phyloP scores from a whole-genome alignment of 495 filamentous ascomycete species.

The Penicillium cataractarum region DNA sequence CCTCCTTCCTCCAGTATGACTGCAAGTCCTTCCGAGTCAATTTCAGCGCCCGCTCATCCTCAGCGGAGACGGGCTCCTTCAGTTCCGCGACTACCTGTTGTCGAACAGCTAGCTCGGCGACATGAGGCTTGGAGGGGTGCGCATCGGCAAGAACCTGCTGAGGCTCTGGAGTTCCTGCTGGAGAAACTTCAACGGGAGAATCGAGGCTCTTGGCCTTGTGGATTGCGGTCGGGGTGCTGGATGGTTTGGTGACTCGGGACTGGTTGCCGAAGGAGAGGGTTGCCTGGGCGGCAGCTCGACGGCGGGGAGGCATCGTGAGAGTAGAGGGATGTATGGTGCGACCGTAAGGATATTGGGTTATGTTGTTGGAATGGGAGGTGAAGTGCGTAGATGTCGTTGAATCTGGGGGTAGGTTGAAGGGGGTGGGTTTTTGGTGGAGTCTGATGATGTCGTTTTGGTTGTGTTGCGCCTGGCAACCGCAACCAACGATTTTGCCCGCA shows the following conservation, averaged over 20 bases:
- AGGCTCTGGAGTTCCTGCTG: slow-evolving; percentile 32
- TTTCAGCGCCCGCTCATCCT: slow-evolving; percentile 59
- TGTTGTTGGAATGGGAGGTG: background rate
- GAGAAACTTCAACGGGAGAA: slow-evolving; percentile 39
- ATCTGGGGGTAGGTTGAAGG: slow-evolving; percentile 2
- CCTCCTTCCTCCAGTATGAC: slow-evolving; percentile 72
- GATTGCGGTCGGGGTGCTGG: slow-evolving; percentile 42
- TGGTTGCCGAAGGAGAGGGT: slow-evolving; percentile 75
- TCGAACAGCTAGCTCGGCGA: slow-evolving; percentile 52
- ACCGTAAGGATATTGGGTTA: background rate
- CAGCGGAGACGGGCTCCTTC: slow-evolving; percentile 49
- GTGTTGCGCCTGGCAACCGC: slow-evolving; percentile 17
- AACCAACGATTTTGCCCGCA: background rate
- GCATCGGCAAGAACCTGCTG: slow-evolving; percentile 27
- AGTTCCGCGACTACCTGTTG: slow-evolving; percentile 45
- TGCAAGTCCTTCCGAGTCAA: slow-evolving; percentile 66
- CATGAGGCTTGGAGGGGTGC: slow-evolving; percentile 41
- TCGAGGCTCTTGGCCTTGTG: slow-evolving; percentile 56
- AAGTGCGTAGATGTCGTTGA: background rate
- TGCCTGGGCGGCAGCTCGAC: slow-evolving; percentile 65
- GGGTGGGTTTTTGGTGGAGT: slow-evolving; percentile 9
- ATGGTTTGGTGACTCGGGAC: slow-evolving; percentile 73
- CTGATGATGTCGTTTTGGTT: slow-evolving; percentile 7
- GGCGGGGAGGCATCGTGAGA: slow-evolving; percentile 67
- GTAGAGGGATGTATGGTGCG: background rate